Conservation (phyloP, 2,329 filamentous ascomycete genomes). For the Cercospora nicotianae region DNA sequence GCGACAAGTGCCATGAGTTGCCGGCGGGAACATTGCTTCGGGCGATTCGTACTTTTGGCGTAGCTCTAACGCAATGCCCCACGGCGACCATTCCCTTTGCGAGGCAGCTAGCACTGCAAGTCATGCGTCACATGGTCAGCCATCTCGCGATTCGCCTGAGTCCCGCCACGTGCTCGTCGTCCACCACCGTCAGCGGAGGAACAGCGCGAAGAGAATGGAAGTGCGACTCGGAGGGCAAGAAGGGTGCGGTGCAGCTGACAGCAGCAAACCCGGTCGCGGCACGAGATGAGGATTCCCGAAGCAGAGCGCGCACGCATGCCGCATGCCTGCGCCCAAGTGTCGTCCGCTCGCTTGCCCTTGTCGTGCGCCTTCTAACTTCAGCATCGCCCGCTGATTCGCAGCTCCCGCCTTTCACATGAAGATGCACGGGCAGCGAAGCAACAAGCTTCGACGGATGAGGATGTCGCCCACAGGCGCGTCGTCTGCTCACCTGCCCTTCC, state of each 20-base stretch:
- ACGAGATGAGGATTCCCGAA: background rate
- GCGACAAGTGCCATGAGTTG: background rate
- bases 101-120: slow-evolving; percentile 12
- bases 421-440: slow-evolving; percentile 15
- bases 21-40: background rate
- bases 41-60: background rate
- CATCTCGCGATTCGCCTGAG: background rate
- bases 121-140: slow-evolving; percentile 16
- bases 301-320: background rate
- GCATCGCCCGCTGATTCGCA: slow-evolving; percentile 4
- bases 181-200: background rate
- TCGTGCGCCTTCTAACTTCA: background rate
- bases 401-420: slow-evolving; percentile 18
- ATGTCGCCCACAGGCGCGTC: background rate
- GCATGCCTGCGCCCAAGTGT: background rate
- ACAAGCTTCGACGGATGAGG: slow-evolving; percentile 15
- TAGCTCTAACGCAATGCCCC: background rate
- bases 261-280: background rate
- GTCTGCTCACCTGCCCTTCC: slow-evolving; percentile 12
- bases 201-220: no score
- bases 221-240: background rate
- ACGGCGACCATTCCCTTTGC: slow-evolving; percentile 12
- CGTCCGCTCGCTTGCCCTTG: background rate
- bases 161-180: background rate
- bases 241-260: background rate